Conservation (phyloP, 306 rosid species). For the Canavalia gladiata region DNA sequence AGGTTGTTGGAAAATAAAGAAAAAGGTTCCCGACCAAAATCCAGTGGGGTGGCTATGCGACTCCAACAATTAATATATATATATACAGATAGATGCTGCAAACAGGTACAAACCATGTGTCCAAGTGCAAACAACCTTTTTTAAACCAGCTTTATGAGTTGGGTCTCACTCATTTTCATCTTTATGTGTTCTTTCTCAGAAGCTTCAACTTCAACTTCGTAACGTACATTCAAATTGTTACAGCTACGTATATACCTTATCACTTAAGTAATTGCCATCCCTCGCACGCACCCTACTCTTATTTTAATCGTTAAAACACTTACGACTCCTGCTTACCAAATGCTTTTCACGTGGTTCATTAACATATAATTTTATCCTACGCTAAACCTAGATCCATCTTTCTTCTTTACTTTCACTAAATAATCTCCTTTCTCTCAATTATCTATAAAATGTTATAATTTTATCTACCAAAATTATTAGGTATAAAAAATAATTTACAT, state of each 20-base stretch:
- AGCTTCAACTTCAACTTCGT: constrained; percentile 28
- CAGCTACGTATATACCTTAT: constrained; percentile 37
- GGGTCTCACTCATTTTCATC: constrained; percentile 26
- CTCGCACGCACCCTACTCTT: constrained; percentile 19
- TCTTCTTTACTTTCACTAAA: no score
- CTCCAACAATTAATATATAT: constrained; percentile 4
- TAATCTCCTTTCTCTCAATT: neutral
- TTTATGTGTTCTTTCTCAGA: constrained; percentile 43
- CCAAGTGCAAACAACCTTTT: constrained; percentile 9
- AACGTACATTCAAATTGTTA: constrained; percentile 32
- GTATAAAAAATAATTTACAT: no score
- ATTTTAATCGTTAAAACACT: constrained; percentile 22
- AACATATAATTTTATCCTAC: neutral
- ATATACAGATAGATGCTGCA: no score
- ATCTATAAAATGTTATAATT: neutral
- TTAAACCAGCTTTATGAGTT: constrained; percentile 20
- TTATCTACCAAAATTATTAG: neutral
- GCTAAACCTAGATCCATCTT: neutral
- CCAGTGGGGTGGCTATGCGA: constrained; percentile 43
- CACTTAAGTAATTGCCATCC: constrained; percentile 43
- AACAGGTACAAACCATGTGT: neutral
- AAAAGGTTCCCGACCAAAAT: constrained; percentile 45
- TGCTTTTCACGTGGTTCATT: constrained; percentile 44
- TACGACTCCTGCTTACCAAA: constrained; percentile 12
- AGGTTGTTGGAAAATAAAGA: constrained; percentile 40